Evolutionary conservation across 148 eudicot genomes (phyloP), one percentile per base, ranked within the genome.

Genomic region (Camellia granthamiana): DNA sequence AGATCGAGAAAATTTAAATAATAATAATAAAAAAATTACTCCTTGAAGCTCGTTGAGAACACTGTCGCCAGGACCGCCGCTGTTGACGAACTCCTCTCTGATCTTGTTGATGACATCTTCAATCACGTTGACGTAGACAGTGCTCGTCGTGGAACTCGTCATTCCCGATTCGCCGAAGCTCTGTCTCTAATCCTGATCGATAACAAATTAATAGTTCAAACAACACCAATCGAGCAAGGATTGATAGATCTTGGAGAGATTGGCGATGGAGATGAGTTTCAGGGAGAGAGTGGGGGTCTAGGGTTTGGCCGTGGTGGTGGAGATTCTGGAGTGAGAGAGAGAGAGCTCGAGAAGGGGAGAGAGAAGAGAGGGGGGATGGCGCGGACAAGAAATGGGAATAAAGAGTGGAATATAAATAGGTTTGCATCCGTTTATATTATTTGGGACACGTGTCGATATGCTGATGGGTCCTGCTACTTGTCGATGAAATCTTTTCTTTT

Each of bases 21-120:
- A 30, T 30, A 30, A 30, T 1, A 30, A 30, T 1, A 16, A 16
- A 83, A 64, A 19, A 66, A 83, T 72, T 88, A 95, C 98, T 75
- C 91, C 91, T 88, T 91, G 98, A 13, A 95, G 97, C 78, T 95
- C 92, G 76, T 69, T 75, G 63, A 95, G 94, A 3, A 95, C 93
- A 43, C 75, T 68, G 54, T 91, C 94, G n/a, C 98, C 98, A 30
- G 98, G 93, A 11, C 93, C 96, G 66, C 83, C 88, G 46, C 89
- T 85, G 77, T 81, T 83, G 42, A 88, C 79, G 78, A 93, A 93
- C 90, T 93, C 96, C 0, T 91, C 98, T 8, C 94, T 92, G 74
- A 95, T 94, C 85, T 95, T 93, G 82, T 81, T 92, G 88, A 95
- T 86, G 43, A 95, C 97, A 67, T 95, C 98, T 72, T 93, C 98